These are phyloP conservation scores for Penicillium thymicola DNA, from an alignment of 2,329 filamentous ascomycete species.

Conservation along the genomic window DNA sequence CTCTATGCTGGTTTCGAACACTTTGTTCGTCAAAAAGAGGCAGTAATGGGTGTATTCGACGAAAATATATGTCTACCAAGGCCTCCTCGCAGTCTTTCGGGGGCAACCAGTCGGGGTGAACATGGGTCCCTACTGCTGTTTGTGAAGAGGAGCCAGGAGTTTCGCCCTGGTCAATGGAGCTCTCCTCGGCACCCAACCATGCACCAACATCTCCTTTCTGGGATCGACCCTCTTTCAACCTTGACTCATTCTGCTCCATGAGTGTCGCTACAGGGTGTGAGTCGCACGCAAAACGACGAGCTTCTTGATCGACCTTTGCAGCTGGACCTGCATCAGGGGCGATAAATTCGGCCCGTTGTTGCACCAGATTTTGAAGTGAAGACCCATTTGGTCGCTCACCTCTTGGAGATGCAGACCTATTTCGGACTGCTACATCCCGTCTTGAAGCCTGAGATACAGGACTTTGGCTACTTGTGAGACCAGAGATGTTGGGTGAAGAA, in stretches of 20 bases:
- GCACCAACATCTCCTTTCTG: slow-evolving; percentile 14
- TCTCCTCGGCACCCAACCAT: slow-evolving; percentile 10
- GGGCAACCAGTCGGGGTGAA: slow-evolving; percentile 7
- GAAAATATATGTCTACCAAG: slow-evolving; percentile 31
- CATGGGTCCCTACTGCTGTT: background rate
- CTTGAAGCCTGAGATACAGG: background rate
- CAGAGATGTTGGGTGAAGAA: background rate
- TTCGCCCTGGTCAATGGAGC: background rate
- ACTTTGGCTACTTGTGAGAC: background rate
- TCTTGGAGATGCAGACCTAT: slow-evolving; percentile 6
- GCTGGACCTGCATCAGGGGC: background rate
- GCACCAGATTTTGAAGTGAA: background rate
- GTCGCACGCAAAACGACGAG: slow-evolving; percentile 18
- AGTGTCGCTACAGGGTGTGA: slow-evolving; percentile 19
- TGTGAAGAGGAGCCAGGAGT: background rate
- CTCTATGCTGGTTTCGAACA: slow-evolving; percentile 20
- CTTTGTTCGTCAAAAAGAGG: slow-evolving; percentile 29
- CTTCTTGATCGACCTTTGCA: background rate
- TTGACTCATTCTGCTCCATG: slow-evolving; percentile 8
- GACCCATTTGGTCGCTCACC: background rate
- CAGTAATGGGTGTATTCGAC: slow-evolving; percentile 30
- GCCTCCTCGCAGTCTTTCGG: slow-evolving; percentile 18
- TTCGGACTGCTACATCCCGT: background rate
- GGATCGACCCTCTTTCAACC: slow-evolving; percentile 10
- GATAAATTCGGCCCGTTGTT: background rate